Evolutionary conservation across 352 stramenopile genomes (phyloP).

Genomic region (Globisporangium orthogonon): DNA sequence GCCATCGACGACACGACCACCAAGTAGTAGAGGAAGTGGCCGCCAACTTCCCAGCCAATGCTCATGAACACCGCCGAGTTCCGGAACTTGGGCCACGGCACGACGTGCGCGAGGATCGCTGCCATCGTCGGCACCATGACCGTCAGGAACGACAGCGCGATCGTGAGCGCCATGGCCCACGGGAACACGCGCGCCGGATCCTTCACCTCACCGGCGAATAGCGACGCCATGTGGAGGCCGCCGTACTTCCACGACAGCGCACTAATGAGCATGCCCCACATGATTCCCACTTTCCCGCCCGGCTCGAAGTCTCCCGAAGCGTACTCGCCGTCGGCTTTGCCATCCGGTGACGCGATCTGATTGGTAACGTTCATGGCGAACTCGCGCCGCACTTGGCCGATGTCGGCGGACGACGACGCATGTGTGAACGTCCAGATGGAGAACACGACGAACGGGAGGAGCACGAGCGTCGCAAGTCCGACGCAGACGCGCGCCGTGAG

Average conservation of each 20-base stretch:
- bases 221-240: conserved; percentile 77
- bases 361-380: conserved; percentile 1
- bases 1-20: background rate
- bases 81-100: background rate
- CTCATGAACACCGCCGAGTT: background rate
- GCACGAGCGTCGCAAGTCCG: conserved; percentile 6
- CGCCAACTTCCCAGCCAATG: background rate
- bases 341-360: background rate
- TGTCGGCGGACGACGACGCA: background rate
- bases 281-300: conserved; percentile 14
- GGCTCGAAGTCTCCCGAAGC: background rate
- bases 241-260: conserved; percentile 93
- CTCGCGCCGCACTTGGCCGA: conserved; percentile 2
- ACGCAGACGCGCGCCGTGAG: conserved; percentile 12
- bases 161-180: conserved; percentile 55
- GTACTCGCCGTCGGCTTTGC: background rate
- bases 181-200: conserved; percentile 65
- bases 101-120: conserved; percentile 27
- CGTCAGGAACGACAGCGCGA: conserved; percentile 53
- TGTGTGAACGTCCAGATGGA: conserved; percentile 12
- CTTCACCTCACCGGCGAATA: conserved; percentile 81
- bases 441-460: conserved; percentile 17
- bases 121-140: conserved; percentile 82
- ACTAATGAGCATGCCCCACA: conserved; percentile 77
- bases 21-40: background rate